Evolutionary conservation across 2,329 filamentous ascomycete species (phyloP).

Genomic region (Ophiosphaerella herpotricha): DNA sequence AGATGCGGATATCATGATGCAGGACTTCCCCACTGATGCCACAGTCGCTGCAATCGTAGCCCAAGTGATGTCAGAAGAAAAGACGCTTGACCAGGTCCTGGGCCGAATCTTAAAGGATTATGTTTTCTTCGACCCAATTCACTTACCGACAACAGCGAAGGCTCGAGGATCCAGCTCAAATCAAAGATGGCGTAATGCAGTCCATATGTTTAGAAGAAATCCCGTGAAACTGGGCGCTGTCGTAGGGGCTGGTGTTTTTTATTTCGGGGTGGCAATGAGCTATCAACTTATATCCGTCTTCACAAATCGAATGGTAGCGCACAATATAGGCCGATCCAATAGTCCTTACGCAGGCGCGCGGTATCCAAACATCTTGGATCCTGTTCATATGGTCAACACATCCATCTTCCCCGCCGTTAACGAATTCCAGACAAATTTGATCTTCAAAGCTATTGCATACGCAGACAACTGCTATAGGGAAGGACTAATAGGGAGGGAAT

Average conservation of each 20-base stretch:
- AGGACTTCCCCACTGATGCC: background rate
- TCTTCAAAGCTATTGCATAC: constrained; percentile 7
- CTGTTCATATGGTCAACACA: constrained; percentile 3
- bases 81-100: background rate
- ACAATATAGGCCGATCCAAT: background rate
- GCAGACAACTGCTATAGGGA: constrained; percentile 7
- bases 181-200: background rate
- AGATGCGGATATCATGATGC: background rate
- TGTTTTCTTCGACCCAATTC: background rate
- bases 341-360: constrained; percentile 6
- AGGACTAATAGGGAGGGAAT: background rate
- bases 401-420: constrained; percentile 4
- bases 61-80: constrained; percentile 1
- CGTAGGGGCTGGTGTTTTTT: background rate
- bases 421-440: constrained; percentile 3
- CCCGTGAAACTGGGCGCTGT: background rate
- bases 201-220: background rate
- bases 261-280: background rate
- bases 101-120: constrained; percentile 1
- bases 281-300: constrained; percentile 4
- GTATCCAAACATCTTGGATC: constrained; percentile 5
- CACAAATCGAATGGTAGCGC: constrained; percentile 2
- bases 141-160: background rate
- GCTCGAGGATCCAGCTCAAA: background rate
- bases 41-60: background rate